Evolutionary conservation across 768 basidiomycete genomes (phyloP).

Genomic region (Phanerodontia chrysosporium): DNA sequence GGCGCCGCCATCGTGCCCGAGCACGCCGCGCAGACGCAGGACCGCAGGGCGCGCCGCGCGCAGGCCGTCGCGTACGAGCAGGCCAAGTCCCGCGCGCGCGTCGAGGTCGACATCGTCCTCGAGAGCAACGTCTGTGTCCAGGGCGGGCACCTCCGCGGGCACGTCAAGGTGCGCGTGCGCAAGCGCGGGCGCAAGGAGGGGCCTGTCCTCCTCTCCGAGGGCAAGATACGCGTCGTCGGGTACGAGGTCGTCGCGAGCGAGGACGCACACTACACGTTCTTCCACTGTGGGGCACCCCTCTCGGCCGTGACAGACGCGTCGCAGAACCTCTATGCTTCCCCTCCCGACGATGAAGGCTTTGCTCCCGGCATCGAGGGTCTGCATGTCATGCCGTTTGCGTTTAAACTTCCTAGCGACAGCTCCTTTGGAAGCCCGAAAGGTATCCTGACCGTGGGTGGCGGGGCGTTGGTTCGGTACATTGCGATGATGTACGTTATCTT

Average conservation of each 20-base stretch:
- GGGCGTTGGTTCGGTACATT: conserved; percentile 72
- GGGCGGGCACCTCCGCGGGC: conserved; percentile 69
- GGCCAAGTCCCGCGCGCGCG: conserved; percentile 66
- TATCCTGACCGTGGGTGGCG: conserved; percentile 45
- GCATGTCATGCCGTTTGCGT: conserved; percentile 67
- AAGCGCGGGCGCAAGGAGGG: conserved; percentile 48
- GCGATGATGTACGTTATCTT: conserved; percentile 60
- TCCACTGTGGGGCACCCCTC: conserved; percentile 62
- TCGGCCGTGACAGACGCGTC: conserved; percentile 44
- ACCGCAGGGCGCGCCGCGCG: background rate
- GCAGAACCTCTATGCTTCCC: conserved; percentile 38
- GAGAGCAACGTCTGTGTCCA: conserved; percentile 75
- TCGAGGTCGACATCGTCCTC: conserved; percentile 78
- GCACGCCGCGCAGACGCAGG: conserved; percentile 8
- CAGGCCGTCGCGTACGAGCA: conserved; percentile 55
- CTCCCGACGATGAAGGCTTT: conserved; percentile 59
- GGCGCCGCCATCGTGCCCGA: conserved; percentile 43
- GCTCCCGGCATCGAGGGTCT: conserved; percentile 58
- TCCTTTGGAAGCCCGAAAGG: conserved; percentile 58
- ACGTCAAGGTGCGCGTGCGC: conserved; percentile 61
- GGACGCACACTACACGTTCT: conserved; percentile 73
- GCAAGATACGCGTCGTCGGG: conserved; percentile 79
- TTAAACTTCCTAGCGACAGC: conserved; percentile 58
- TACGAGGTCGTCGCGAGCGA: conserved; percentile 68
- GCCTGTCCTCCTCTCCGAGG: conserved; percentile 62